Evolutionary conservation across 805 yeast genomes (phyloP).

Genomic region (Ogataea methylovora): DNA sequence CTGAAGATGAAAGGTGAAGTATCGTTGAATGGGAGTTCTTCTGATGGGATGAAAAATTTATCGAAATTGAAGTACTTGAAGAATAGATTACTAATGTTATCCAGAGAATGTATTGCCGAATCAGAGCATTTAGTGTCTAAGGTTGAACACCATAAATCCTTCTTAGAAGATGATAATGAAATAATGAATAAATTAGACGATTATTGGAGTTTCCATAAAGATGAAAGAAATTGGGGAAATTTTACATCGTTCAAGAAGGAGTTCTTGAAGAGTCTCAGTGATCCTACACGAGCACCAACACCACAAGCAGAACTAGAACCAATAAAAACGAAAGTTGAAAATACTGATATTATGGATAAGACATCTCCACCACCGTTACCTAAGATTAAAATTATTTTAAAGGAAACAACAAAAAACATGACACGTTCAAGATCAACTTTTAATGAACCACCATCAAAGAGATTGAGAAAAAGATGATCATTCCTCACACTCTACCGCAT

Average conservation of each 20-base stretch:
- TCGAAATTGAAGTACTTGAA: too few species aligned
- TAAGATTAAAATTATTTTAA: neutral
- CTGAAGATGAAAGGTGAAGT: too few species aligned
- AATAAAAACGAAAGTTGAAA: neutral
- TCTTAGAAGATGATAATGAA: constrained; percentile 17
- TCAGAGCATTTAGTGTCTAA: constrained; percentile 13
- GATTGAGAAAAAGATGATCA: too few species aligned
- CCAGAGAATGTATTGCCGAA: constrained; percentile 19
- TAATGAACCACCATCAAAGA: too few species aligned
- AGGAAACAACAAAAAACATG: neutral
- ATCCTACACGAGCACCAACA: too few species aligned
- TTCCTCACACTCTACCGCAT: too few species aligned
- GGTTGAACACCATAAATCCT: constrained; percentile 14
- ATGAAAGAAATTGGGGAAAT: constrained; percentile 15
- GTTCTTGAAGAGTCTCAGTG: constrained; percentile 6
- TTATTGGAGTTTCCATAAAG: constrained; percentile 7
- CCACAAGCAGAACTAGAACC: neutral
- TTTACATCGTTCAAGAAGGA: constrained; percentile 16
- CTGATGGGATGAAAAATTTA: too few species aligned
- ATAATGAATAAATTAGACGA: constrained; percentile 14
- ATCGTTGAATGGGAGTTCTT: too few species aligned
- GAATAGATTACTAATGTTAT: neutral
- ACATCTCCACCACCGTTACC: neutral
- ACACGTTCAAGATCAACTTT: neutral
- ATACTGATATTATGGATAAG: neutral